Conservation (phyloP, 2,329 filamentous ascomycete genomes). For the Lecanosticta acicola region DNA sequence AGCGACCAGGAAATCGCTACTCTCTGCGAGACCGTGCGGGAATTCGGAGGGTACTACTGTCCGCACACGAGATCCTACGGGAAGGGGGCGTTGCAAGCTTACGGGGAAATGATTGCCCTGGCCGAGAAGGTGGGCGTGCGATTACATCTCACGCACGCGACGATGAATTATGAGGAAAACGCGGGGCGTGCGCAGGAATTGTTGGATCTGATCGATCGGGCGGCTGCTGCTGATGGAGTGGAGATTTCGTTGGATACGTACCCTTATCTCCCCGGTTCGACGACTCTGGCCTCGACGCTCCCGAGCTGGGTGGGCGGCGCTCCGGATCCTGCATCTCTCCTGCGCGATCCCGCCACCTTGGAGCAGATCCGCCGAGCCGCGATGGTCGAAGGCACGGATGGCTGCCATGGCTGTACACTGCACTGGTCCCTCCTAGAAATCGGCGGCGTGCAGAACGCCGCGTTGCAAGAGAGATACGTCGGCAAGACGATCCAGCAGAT, state of each 20-base stretch:
- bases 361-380: slow-evolving; percentile 23
- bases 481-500: slow-evolving; percentile 27
- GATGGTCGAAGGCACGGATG: slow-evolving; percentile 24
- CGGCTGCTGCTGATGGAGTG: slow-evolving; percentile 17
- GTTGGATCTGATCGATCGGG: slow-evolving; percentile 25
- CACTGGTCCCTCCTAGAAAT: slow-evolving; percentile 28
- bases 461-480: slow-evolving; percentile 18
- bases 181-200: slow-evolving; percentile 25
- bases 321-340: slow-evolving; percentile 19
- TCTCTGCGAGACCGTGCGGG: slow-evolving; percentile 24
- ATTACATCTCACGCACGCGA: slow-evolving; percentile 28
- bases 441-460: slow-evolving; percentile 21
- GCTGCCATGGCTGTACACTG: slow-evolving; percentile 26
- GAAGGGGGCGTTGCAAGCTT: slow-evolving; percentile 25
- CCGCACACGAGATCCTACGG: slow-evolving; percentile 27
- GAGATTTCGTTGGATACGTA: slow-evolving; percentile 27
- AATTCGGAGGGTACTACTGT: slow-evolving; percentile 27
- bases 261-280: slow-evolving; percentile 27
- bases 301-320: slow-evolving; percentile 24
- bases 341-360: slow-evolving; percentile 17
- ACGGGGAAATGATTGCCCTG: slow-evolving; percentile 26
- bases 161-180: slow-evolving; percentile 28
- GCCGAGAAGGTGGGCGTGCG: slow-evolving; percentile 25
- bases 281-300: slow-evolving; percentile 22
- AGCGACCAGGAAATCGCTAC: slow-evolving; percentile 21